phyloP scores from a whole-genome alignment of 305 asterid genomes.

The Solanum hybrid region DNA sequence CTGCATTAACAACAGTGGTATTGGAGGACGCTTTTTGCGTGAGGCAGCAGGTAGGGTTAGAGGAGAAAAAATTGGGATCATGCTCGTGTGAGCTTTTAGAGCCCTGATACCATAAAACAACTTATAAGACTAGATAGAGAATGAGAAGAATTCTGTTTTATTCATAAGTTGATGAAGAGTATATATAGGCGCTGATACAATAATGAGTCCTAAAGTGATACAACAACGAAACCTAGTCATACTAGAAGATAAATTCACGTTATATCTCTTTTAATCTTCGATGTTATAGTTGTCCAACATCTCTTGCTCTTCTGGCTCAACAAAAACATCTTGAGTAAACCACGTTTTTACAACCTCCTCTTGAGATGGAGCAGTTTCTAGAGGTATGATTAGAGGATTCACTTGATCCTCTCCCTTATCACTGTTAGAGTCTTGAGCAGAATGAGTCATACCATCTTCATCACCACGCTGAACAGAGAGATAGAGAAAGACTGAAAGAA shows the following conservation, averaged over 20 bases:
- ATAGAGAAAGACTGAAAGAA: background rate
- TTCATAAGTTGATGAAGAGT: no score
- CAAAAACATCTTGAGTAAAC: conserved; percentile 81
- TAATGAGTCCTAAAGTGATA: no score
- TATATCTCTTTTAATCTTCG: conserved; percentile 9
- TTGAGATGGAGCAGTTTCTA: conserved; percentile 47
- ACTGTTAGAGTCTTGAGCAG: conserved; percentile 59
- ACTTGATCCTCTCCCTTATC: conserved; percentile 41
- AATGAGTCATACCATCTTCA: conserved; percentile 31
- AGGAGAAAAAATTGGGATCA: background rate
- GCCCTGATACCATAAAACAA: background rate
- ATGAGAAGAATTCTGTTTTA: no score
- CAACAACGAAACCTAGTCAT: no score
- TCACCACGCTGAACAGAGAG: conserved; percentile 23
- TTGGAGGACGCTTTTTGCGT: no score
- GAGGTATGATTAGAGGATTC: conserved; percentile 76
- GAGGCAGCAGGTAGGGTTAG: background rate
- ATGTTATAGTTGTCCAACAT: conserved; percentile 30
- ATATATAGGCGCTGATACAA: no score
- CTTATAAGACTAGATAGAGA: background rate
- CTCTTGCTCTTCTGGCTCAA: conserved; percentile 44
- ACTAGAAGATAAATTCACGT: no score
- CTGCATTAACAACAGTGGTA: no score
- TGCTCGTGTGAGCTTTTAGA: background rate
- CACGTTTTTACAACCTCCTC: conserved; percentile 66